phyloP scores from a whole-genome alignment of 305 asterid genomes.

The Fraxinus dipetala region DNA sequence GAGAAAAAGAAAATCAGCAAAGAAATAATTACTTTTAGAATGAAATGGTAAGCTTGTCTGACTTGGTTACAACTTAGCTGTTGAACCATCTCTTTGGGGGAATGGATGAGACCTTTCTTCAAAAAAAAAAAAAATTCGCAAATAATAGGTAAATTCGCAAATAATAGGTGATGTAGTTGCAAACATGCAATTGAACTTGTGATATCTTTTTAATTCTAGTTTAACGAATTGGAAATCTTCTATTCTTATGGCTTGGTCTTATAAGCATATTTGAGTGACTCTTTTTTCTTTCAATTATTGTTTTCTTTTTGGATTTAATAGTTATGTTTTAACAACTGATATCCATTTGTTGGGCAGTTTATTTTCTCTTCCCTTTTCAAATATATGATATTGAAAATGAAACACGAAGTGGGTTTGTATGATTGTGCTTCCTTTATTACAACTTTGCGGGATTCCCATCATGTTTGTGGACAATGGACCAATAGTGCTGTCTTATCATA shows the following conservation, averaged over 20 bases:
- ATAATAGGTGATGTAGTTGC: neutral
- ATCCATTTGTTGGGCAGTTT: neutral
- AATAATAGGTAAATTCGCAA: neutral
- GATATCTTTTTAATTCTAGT: neutral
- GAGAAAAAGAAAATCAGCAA: neutral
- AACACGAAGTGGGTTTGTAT: neutral
- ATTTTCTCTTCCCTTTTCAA: neutral
- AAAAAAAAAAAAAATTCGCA: neutral
- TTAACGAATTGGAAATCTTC: neutral
- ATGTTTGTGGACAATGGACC: neutral
- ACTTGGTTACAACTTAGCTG: neutral
- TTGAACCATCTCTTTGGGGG: neutral
- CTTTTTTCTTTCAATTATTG: neutral
- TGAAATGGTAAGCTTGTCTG: neutral
- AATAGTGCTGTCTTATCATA: neutral
- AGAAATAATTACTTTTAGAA: neutral
- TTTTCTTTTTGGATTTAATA: neutral
- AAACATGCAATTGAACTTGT: neutral
- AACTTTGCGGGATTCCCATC: neutral
- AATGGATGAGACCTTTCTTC: neutral
- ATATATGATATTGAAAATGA: neutral
- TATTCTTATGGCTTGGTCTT: neutral
- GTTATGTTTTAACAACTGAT: neutral
- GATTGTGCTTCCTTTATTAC: neutral
- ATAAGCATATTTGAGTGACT: neutral